These are phyloP conservation scores for Melanomma pulvis-pyrius DNA, from an alignment of 495 filamentous ascomycete genomes.

Conservation along the genomic window DNA sequence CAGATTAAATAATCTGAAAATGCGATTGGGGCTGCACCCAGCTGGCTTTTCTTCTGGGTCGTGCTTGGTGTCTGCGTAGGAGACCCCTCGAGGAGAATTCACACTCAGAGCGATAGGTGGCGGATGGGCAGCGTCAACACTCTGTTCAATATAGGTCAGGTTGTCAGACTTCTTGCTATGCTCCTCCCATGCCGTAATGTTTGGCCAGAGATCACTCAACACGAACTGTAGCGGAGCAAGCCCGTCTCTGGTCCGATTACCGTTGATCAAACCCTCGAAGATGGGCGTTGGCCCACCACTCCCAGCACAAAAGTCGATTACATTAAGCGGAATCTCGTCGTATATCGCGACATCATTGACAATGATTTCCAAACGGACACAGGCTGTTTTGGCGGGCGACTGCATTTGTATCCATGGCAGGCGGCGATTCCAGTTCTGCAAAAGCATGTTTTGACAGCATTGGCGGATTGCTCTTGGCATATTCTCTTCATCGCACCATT, in stretches of 20 bases:
- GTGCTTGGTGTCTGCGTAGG: neutral
- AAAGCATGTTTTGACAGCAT: slow-evolving; percentile 41
- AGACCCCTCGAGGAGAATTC: slow-evolving; percentile 7
- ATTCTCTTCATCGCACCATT: slow-evolving; percentile 14
- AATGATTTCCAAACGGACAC: slow-evolving; percentile 19
- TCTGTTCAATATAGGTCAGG: slow-evolving; percentile 57
- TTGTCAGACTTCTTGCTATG: slow-evolving; percentile 54
- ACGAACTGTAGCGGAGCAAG: slow-evolving; percentile 59
- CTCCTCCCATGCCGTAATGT: slow-evolving; percentile 62
- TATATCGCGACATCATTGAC: slow-evolving; percentile 24
- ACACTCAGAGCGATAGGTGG: slow-evolving; percentile 52
- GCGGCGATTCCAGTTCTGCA: slow-evolving; percentile 42
- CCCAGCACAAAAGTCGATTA: slow-evolving; percentile 77
- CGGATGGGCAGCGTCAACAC: slow-evolving; percentile 65
- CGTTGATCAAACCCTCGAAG: slow-evolving; percentile 42
- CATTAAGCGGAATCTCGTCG: slow-evolving; percentile 22
- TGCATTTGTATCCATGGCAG: slow-evolving; percentile 39
- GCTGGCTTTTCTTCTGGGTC: neutral
- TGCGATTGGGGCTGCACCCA: slow-evolving; percentile 30
- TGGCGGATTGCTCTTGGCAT: slow-evolving; percentile 19
- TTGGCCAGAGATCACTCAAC: slow-evolving; percentile 70
- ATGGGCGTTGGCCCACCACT: slow-evolving; percentile 54
- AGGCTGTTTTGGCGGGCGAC: slow-evolving; percentile 39
- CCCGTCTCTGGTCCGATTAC: slow-evolving; percentile 21
- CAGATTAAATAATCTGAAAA: slow-evolving; percentile 71